These are phyloP conservation scores for Chaetomium sp. DNA, from an alignment of 2,329 filamentous ascomycete genomes.

Conservation along the genomic window DNA sequence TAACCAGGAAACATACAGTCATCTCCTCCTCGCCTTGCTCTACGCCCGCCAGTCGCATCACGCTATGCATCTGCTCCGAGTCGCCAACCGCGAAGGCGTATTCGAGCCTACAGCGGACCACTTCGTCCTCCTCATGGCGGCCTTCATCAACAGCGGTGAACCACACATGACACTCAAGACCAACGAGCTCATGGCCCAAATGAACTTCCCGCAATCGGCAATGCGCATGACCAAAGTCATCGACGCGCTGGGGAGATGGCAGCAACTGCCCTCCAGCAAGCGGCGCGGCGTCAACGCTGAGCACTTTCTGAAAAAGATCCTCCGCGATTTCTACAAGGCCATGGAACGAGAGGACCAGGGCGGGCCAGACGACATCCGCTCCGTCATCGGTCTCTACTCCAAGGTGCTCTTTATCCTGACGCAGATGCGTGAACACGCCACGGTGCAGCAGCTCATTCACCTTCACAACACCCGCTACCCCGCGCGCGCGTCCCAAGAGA, in stretches of 20 bases:
- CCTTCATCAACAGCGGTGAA: constrained; percentile 51
- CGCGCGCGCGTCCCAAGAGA: constrained; percentile 43
- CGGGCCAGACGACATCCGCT: constrained; percentile 18
- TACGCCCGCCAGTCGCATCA: constrained; percentile 53
- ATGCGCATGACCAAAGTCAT: constrained; percentile 48
- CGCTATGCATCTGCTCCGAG: constrained; percentile 52
- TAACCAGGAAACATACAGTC: constrained; percentile 53
- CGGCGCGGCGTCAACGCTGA: constrained; percentile 27
- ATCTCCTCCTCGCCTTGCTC: constrained; percentile 53
- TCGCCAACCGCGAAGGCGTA: constrained; percentile 47
- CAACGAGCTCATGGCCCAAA: constrained; percentile 47
- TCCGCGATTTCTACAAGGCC: constrained; percentile 43
- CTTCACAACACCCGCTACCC: constrained; percentile 55
- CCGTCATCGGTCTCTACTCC: constrained; percentile 43
- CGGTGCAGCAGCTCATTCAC: constrained; percentile 49
- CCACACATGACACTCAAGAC: constrained; percentile 47
- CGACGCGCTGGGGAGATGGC: constrained; percentile 45
- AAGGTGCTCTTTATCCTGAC: constrained; percentile 47
- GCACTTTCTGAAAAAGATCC: constrained; percentile 40
- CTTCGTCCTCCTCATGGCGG: constrained; percentile 56
- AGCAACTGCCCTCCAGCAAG: constrained; percentile 35
- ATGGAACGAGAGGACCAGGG: constrained; percentile 30
- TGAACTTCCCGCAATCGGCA: constrained; percentile 48
- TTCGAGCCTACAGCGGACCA: constrained; percentile 53
- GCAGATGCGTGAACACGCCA: constrained; percentile 43